Base-by-base conservation (phyloP, 805 yeast species). In the Ogataea salicorniae region DNA sequence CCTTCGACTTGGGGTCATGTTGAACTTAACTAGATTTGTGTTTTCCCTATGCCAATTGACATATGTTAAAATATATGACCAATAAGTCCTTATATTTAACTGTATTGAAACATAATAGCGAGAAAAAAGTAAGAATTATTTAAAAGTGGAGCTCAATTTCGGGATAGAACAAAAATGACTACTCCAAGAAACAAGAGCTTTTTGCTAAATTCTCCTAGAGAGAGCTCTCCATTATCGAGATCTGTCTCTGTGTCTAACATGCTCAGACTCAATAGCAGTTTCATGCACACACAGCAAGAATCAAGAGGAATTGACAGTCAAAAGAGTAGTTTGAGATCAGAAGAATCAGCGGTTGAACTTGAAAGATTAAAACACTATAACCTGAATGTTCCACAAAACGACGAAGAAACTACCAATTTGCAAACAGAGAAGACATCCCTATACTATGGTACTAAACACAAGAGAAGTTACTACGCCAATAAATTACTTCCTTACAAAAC, bases 401-500 rank as follows among this genome's bases (percentile, higher is more conserved):
- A 71, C 36, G 58, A 58, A 5, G 66, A 62, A 37, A 61, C 67
- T 4, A 42, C 46, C n/a, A 45, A 46, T n/a, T 20, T 57, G 34
- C 60, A 56, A 20, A 37, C 39, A 16, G 63, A 65, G 39, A 46
- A 48, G n/a, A 48, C 39, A 1, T 60, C 68, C 0, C 42, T 38
- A 1, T 59, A 55, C 48, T 65, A 42, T 46, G 53, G 67, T 1
- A 55, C 67, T 1, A 48, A 51, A 5, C 51, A 48, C 8, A 39
- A 48, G 1, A 52, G 54, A 39, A 59, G 55, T 36, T 46, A 61
- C 14, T 53, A 55, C 18, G 55, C 62, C n/a, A 58, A 59, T 33
- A 50, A 50, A 3, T 39, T 59, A 8, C 45, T 92, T 26, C 98
- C 98, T 0, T 94, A 91, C 63, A 68, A 72, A 39, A 77, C 84